Evolutionary conservation across 306 rosid species (phyloP).

Genomic region (Comarum palustre): DNA sequence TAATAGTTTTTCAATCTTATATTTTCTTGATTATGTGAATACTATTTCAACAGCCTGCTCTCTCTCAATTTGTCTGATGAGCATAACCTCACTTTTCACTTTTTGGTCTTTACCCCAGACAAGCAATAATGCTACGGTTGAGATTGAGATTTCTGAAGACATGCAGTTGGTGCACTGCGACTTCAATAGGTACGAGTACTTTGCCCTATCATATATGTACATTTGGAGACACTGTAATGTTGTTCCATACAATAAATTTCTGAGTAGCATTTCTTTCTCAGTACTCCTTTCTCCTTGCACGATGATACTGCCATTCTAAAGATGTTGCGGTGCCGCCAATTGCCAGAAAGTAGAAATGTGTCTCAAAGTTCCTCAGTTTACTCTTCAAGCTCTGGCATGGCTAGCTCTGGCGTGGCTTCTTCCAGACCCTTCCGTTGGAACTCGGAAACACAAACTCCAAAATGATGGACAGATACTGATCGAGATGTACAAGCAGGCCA

Average conservation of each 20-base stretch:
- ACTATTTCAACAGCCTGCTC: neutral
- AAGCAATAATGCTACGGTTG: conserved; percentile 35
- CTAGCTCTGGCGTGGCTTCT: conserved; percentile 2
- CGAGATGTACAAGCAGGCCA: neutral
- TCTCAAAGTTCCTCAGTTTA: conserved; percentile 22
- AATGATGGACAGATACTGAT: conserved; percentile 2
- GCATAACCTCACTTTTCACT: neutral
- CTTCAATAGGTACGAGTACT: conserved; percentile 28
- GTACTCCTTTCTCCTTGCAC: conserved; percentile 37
- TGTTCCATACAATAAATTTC: neutral
- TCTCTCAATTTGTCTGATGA: neutral
- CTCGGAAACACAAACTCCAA: conserved; percentile 23
- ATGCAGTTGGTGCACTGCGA: conserved; percentile 36
- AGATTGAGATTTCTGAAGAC: conserved; percentile 43
- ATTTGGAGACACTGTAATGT: neutral
- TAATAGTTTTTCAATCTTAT: neutral
- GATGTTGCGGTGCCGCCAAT: conserved; percentile 20
- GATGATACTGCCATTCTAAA: conserved; percentile 34
- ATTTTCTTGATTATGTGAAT: neutral
- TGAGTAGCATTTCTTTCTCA: conserved; percentile 1
- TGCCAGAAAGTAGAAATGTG: conserved; percentile 11
- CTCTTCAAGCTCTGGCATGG: conserved; percentile 20
- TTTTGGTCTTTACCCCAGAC: conserved; percentile 20
- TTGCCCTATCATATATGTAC: neutral
- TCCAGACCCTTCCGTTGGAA: conserved; percentile 25